Percentiles rank a stretch among this genome's conserved stretches.
Conservation (phyloP, 331 rosid species). For the Quercus lobata region DNA sequence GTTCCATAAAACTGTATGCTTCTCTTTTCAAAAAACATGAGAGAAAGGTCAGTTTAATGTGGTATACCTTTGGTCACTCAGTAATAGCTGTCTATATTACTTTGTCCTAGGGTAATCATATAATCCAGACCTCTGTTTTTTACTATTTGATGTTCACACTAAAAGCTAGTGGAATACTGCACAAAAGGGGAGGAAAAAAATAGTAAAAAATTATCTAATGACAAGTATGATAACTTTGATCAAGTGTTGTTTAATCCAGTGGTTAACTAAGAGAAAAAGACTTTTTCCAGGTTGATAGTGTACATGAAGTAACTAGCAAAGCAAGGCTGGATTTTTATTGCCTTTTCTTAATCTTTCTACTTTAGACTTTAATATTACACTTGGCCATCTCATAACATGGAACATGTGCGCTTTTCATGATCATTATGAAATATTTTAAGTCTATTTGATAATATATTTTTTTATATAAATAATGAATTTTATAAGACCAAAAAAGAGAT, state of each 20-base stretch:
- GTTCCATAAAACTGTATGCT: not conserved
- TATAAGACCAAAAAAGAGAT: no score
- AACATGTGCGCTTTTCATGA: no score
- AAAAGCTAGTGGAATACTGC: no score
- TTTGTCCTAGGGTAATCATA: no score
- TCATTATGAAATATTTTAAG: not conserved
- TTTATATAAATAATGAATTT: no score
- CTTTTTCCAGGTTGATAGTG: not conserved
- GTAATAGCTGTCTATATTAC: no score
- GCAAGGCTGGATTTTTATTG: not conserved
- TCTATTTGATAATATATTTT: not conserved
- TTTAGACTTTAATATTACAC: not conserved
- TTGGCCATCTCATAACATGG: not conserved
- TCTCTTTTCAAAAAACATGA: not conserved
- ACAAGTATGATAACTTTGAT: no score
- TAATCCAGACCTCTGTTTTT: no score
- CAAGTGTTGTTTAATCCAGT: not conserved
- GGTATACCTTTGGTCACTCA: not conserved
- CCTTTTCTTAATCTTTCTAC: not conserved
- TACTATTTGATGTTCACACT: no score
- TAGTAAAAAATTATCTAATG: no score
- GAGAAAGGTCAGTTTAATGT: not conserved
- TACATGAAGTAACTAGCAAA: no score
- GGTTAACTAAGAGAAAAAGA: not conserved
- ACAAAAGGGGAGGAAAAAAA: no score